Conservation (phyloP, 371 early-diverging fungal genomes). For the Mortierella sp. region DNA sequence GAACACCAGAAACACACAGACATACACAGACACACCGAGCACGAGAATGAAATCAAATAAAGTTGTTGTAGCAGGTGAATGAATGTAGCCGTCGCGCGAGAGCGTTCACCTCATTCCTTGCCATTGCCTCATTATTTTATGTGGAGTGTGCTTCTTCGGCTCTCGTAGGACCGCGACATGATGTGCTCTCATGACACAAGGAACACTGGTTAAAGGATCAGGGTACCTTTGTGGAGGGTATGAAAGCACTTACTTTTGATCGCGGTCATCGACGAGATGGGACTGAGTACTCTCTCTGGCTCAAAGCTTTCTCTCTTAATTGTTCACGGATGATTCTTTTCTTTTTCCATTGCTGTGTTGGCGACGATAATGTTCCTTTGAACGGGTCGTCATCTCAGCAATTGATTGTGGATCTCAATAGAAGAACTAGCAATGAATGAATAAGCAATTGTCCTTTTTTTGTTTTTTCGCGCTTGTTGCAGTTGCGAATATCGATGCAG, state of each 20-base stretch:
- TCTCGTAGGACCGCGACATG: not conserved
- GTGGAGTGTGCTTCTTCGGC: too few species aligned
- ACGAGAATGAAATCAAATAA: not conserved
- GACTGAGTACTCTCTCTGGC: too few species aligned
- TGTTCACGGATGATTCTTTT: not conserved
- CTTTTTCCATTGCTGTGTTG: not conserved
- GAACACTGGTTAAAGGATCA: too few species aligned
- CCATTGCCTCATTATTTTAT: not conserved
- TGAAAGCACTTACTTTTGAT: too few species aligned
- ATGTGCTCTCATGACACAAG: too few species aligned
- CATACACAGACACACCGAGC: not conserved
- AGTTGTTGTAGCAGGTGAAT: not conserved
- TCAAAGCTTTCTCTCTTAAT: too few species aligned
- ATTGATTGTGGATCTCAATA: not conserved
- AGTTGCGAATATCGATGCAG: not conserved
- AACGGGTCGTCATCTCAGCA: not conserved
- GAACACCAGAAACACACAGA: not conserved
- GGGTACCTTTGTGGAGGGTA: too few species aligned
- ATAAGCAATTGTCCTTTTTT: not conserved
- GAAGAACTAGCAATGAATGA: constrained; percentile 3
- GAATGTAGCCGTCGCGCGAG: not conserved
- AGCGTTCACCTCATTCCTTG: not conserved
- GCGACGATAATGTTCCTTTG: not conserved
- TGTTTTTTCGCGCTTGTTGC: not conserved
- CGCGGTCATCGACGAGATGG: too few species aligned